Evolutionary conservation across 148 eudicot genomes (phyloP).

Genomic region (Camellia granthamiana): DNA sequence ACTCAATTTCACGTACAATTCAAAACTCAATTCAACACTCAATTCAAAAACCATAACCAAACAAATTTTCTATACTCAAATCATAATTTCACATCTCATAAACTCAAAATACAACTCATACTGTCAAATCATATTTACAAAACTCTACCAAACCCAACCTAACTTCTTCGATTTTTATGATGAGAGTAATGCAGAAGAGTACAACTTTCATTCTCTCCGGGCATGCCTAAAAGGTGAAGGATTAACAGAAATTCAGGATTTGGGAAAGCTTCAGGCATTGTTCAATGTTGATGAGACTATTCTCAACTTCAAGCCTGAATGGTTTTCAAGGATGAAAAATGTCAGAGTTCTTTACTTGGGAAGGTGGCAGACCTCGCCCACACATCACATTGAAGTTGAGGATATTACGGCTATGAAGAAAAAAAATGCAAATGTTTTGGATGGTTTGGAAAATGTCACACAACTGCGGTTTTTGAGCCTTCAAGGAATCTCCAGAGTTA

Average conservation of each 20-base stretch:
- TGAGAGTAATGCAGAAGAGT: neutral
- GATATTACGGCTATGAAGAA: constrained; percentile 12
- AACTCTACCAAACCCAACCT: too few species aligned
- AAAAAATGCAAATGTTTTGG: constrained; percentile 20
- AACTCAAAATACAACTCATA: too few species aligned
- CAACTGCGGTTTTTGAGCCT: constrained; percentile 42
- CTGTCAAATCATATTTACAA: too few species aligned
- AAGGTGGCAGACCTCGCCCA: constrained; percentile 35
- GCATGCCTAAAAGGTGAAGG: constrained; percentile 21
- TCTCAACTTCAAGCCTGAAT: constrained; percentile 29
- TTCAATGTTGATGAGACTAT: constrained; percentile 34
- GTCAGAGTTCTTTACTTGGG: constrained; percentile 45
- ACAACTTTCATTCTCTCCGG: constrained; percentile 8
- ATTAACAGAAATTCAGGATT: neutral
- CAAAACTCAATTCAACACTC: too few species aligned
- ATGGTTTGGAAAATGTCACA: constrained; percentile 24
- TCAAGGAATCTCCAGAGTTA: constrained; percentile 51
- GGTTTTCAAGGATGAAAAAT: constrained; percentile 38
- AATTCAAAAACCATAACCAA: too few species aligned
- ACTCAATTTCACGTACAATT: too few species aligned
- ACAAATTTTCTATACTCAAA: too few species aligned
- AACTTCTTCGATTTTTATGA: constrained; percentile 31
- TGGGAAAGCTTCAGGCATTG: constrained; percentile 22
- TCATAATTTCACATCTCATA: too few species aligned
- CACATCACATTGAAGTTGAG: constrained; percentile 45